Conservation (phyloP, 345 rosid genomes). For the Pugionium cornutum region DNA sequence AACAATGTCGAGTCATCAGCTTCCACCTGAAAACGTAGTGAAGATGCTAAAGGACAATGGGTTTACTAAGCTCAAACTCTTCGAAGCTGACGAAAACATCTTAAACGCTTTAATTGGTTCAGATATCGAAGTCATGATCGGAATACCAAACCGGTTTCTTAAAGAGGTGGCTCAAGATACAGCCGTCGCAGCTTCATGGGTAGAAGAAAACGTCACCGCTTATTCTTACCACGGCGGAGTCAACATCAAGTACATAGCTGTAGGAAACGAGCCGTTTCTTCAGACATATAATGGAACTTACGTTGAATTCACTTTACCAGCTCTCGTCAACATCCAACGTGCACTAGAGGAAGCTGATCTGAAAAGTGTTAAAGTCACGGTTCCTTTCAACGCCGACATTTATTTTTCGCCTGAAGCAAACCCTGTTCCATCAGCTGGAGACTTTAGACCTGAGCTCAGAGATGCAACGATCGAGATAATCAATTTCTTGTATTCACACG, state of each 20-base stretch:
- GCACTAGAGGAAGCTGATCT: conserved; percentile 60
- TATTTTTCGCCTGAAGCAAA: conserved; percentile 54
- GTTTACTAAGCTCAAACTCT: conserved; percentile 66
- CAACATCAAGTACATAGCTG: conserved; percentile 76
- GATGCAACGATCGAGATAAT: conserved; percentile 56
- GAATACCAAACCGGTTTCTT: conserved; percentile 74
- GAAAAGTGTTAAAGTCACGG: conserved; percentile 56
- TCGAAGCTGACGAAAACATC: conserved; percentile 70
- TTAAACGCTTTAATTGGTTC: conserved; percentile 59
- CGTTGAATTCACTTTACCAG: conserved; percentile 56
- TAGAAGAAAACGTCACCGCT: conserved; percentile 65
- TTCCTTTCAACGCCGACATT: conserved; percentile 77
- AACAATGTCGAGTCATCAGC: conserved; percentile 64
- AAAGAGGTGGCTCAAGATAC: conserved; percentile 50
- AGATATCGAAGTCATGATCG: conserved; percentile 80
- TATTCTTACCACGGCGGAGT: conserved; percentile 58
- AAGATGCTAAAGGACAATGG: conserved; percentile 62
- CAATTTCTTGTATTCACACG: conserved; percentile 53
- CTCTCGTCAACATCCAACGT: conserved; percentile 65
- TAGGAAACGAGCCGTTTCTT: conserved; percentile 83
- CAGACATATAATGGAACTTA: conserved; percentile 58
- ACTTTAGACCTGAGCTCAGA: conserved; percentile 60
- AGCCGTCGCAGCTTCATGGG: conserved; percentile 66
- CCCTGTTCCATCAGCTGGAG: conserved; percentile 70
- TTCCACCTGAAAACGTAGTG: conserved; percentile 67